Conservation (phyloP, 257 asterid species). For the Misopates orontium region DNA sequence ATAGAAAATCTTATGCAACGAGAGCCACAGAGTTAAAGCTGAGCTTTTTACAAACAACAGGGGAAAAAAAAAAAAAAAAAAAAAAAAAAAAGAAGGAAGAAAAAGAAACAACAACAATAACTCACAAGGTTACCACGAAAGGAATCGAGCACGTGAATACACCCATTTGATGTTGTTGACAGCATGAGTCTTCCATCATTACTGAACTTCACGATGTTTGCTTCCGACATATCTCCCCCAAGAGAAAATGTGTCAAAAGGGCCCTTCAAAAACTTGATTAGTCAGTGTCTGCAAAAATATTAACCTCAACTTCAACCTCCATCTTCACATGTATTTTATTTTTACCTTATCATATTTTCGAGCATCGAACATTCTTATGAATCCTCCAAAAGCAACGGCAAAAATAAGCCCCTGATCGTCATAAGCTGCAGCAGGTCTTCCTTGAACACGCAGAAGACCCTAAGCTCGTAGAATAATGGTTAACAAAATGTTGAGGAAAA, state of each 20-base stretch:
- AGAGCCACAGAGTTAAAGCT: slow-evolving; percentile 5
- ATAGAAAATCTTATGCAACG: slow-evolving; percentile 15
- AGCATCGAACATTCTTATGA: slow-evolving; percentile 86
- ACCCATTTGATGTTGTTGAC: slow-evolving; percentile 82
- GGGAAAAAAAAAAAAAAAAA: slow-evolving; percentile 12
- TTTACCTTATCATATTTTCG: slow-evolving; percentile 90
- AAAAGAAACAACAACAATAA: slow-evolving; percentile 22
- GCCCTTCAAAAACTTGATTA: slow-evolving; percentile 56
- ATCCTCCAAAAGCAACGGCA: slow-evolving; percentile 89
- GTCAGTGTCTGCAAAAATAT: slow-evolving; percentile 28
- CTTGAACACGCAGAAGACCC: slow-evolving; percentile 97
- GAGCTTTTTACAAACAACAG: background rate
- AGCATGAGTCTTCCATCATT: slow-evolving; percentile 94
- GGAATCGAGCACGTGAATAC: slow-evolving; percentile 88
- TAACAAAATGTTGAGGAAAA: slow-evolving; percentile 25
- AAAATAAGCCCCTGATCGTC: slow-evolving; percentile 96
- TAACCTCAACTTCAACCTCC: slow-evolving; percentile 14
- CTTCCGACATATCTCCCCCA: slow-evolving; percentile 90
- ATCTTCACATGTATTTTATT: slow-evolving; percentile 17
- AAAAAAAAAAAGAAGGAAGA: slow-evolving; percentile 23
- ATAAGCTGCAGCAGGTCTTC: slow-evolving; percentile 90
- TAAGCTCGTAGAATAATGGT: slow-evolving; percentile 29
- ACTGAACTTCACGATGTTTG: slow-evolving; percentile 86
- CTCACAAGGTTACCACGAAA: slow-evolving; percentile 87
- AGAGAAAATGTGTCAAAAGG: slow-evolving; percentile 87